phyloP scores from a whole-genome alignment of 305 asterid species.

The Vinca major region DNA sequence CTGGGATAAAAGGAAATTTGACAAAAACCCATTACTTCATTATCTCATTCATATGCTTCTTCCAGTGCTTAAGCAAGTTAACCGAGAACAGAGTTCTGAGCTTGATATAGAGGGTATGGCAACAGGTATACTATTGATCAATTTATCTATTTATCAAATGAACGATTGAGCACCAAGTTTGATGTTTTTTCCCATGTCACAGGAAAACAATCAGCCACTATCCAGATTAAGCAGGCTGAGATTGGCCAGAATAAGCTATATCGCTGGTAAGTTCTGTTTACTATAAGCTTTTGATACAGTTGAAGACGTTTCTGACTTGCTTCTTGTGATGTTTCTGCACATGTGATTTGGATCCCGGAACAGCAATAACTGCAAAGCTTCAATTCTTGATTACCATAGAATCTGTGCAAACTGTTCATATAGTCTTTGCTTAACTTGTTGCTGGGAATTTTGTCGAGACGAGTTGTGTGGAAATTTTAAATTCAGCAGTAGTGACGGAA shows the following conservation, averaged over 20 bases:
- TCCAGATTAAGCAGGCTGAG: conserved; percentile 47
- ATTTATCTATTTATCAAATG: not conserved
- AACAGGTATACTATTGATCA: conserved; percentile 40
- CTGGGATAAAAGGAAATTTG: conserved; percentile 47
- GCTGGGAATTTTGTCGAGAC: conserved; percentile 49
- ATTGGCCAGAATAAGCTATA: conserved; percentile 24
- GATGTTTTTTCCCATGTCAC: conserved; percentile 17
- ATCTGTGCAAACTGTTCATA: conserved; percentile 74
- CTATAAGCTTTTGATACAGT: conserved; percentile 16
- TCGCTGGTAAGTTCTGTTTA: conserved; percentile 52
- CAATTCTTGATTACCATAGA: conserved; percentile 82
- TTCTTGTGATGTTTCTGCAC: conserved; percentile 19
- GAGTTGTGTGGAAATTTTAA: conserved; percentile 27
- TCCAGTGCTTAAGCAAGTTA: conserved; percentile 68
- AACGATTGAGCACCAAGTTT: conserved; percentile 9
- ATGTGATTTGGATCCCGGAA: conserved; percentile 23
- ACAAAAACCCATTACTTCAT: conserved; percentile 49
- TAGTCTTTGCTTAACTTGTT: conserved; percentile 76
- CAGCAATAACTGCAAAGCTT: conserved; percentile 69
- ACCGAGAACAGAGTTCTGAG: conserved; percentile 52
- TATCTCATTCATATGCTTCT: conserved; percentile 65
- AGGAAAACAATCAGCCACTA: conserved; percentile 49
- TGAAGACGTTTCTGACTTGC: conserved; percentile 14
- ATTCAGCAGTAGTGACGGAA: conserved; percentile 35
- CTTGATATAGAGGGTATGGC: conserved; percentile 60